These are phyloP conservation scores for Candida frijolesensis DNA, from an alignment of 1,139 yeast species.

Conservation along the genomic window DNA sequence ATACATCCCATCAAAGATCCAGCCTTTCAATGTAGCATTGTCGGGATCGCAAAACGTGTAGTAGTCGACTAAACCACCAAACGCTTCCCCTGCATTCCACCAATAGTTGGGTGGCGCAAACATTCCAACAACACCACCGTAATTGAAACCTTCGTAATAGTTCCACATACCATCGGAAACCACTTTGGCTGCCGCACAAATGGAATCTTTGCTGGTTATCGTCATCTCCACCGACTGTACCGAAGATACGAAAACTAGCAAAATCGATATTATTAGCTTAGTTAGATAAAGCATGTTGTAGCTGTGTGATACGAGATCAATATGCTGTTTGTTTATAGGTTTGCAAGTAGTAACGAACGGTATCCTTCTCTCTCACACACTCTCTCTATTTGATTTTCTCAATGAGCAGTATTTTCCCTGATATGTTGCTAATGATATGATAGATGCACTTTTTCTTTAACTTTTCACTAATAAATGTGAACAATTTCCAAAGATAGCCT, in stretches of 20 bases:
- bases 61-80: constrained; percentile 61
- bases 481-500: too few species aligned
- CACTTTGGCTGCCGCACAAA: constrained; percentile 53
- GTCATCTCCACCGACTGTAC: constrained; percentile 22
- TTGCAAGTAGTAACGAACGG: neutral
- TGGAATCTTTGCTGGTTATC: constrained; percentile 26
- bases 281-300: neutral
- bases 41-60: constrained; percentile 48
- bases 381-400: neutral
- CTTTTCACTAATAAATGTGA: too few species aligned
- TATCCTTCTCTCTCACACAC: neutral
- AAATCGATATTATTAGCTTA: constrained; percentile 1
- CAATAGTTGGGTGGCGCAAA: constrained; percentile 63
- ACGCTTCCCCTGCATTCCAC: constrained; percentile 76
- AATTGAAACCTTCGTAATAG: constrained; percentile 53
- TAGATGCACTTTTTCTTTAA: too few species aligned
- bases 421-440: too few species aligned
- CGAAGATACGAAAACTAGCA: constrained; percentile 6
- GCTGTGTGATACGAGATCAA: neutral
- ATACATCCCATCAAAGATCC: constrained; percentile 45
- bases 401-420: too few species aligned
- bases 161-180: constrained; percentile 56
- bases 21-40: constrained; percentile 41
- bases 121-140: constrained; percentile 65
- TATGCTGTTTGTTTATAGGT: neutral